These are phyloP conservation scores for Trichoderma guizhouense DNA, from an alignment of 2,329 filamentous ascomycete species.

Conservation along the genomic window DNA sequence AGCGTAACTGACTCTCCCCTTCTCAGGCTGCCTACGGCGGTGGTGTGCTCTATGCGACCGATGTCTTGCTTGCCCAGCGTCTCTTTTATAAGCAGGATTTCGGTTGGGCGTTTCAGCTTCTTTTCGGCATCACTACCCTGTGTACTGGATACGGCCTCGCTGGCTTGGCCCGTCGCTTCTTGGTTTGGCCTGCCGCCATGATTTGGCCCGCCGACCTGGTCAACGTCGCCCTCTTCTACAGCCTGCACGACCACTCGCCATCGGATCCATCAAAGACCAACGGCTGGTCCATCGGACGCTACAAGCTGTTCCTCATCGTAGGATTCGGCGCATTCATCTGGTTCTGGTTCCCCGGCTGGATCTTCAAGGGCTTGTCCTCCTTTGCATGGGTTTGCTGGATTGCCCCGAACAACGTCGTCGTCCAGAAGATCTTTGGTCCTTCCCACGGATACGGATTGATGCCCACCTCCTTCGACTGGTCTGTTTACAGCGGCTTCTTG, in stretches of 20 bases:
- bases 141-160: conserved; percentile 57
- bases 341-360: conserved; percentile 62
- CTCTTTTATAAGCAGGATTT: conserved; percentile 57
- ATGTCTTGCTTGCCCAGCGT: conserved; percentile 48
- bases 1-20: not conserved
- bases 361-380: conserved; percentile 59
- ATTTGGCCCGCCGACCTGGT: conserved; percentile 56
- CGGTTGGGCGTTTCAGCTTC: conserved; percentile 51
- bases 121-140: conserved; percentile 53
- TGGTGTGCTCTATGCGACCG: conserved; percentile 54
- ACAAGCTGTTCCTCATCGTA: conserved; percentile 59
- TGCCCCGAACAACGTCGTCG: conserved; percentile 55
- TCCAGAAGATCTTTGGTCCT: conserved; percentile 62
- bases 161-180: conserved; percentile 50
- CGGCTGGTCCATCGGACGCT: conserved; percentile 63
- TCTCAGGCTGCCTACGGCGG: conserved; percentile 54
- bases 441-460: conserved; percentile 56
- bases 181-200: conserved; percentile 55
- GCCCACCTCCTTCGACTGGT: conserved; percentile 58
- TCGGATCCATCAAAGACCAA: conserved; percentile 49
- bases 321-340: conserved; percentile 49
- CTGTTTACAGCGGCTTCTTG: conserved; percentile 46
- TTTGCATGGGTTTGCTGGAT: conserved; percentile 63
- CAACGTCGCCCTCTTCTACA: conserved; percentile 51
- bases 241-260: conserved; percentile 43